These are phyloP conservation scores for Glycine tomentella DNA, from an alignment of 306 rosid genomes.

Conservation along the genomic window DNA sequence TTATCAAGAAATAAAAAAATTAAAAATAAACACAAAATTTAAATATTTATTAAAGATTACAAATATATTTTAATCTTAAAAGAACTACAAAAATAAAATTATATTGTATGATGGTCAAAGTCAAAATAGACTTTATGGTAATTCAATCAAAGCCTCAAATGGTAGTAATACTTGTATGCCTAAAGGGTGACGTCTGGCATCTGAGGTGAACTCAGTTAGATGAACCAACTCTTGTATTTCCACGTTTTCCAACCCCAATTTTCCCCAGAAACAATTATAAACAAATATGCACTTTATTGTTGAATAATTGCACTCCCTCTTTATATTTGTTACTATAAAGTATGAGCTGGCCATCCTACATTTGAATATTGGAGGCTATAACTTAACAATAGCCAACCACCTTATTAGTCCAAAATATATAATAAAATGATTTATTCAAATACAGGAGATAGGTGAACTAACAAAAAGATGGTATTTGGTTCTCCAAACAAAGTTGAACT, in stretches of 20 bases:
- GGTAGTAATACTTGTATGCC: background rate
- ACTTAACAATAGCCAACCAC: background rate
- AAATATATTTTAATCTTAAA: no score
- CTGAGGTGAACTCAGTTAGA: background rate
- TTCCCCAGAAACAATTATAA: no score
- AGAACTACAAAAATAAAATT: background rate
- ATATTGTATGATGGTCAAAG: background rate
- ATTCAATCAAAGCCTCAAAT: background rate
- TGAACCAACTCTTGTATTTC: background rate
- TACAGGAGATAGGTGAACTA: slow-evolving; percentile 39
- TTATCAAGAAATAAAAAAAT: no score
- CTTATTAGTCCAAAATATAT: background rate
- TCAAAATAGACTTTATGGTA: background rate
- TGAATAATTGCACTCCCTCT: no score
- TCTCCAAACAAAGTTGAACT: no score
- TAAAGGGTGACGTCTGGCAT: slow-evolving; percentile 14
- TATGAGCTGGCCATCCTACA: slow-evolving; percentile 32
- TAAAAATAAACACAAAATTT: no score
- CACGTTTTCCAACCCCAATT: background rate
- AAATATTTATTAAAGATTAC: no score
- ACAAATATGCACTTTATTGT: no score
- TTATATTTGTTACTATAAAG: background rate
- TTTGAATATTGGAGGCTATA: slow-evolving; percentile 32
- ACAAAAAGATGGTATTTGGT: background rate
- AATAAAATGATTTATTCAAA: slow-evolving; percentile 13